Conservation (phyloP, 208 protist genomes). For the Wallacemonas collosoma region DNA sequence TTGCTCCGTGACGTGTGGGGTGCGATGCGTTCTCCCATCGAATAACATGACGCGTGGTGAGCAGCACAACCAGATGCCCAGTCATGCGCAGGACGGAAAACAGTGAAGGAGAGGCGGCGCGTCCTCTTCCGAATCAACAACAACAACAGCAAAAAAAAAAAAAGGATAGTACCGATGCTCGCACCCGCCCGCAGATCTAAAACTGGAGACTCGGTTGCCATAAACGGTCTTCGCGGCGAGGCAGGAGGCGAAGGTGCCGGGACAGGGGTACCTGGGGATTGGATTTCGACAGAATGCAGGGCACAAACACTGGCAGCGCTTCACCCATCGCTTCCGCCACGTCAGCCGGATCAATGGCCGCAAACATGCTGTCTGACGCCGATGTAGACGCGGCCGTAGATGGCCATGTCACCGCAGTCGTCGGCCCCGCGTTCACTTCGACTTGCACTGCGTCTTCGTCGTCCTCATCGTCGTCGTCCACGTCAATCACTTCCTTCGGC, state of each 20-base stretch:
- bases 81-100: too few species aligned
- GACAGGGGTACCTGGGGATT: not conserved
- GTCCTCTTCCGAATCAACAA: not conserved
- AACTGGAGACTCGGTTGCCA: conserved; percentile 74
- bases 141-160: conserved; percentile 7
- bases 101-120: too few species aligned
- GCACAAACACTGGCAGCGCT: conserved; percentile 1
- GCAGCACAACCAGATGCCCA: too few species aligned
- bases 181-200: conserved; percentile 10
- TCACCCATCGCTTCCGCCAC: not conserved
- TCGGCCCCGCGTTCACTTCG: too few species aligned
- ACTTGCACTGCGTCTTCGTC: not conserved
- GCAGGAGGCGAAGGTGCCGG: conserved; percentile 56
- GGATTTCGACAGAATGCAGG: conserved; percentile 5
- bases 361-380: conserved; percentile 7
- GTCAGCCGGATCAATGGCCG: conserved; percentile 14
- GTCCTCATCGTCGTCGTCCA: conserved; percentile 19
- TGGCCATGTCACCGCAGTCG: too few species aligned
- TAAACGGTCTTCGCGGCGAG: conserved; percentile 68
- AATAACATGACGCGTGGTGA: too few species aligned
- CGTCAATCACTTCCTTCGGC: conserved; percentile 6
- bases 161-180: not conserved
- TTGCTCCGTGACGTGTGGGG: too few species aligned
- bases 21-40: too few species aligned
- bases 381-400: too few species aligned